Conservation (phyloP, 2,329 filamentous ascomycete genomes). For the Chaetomium strumarium region DNA sequence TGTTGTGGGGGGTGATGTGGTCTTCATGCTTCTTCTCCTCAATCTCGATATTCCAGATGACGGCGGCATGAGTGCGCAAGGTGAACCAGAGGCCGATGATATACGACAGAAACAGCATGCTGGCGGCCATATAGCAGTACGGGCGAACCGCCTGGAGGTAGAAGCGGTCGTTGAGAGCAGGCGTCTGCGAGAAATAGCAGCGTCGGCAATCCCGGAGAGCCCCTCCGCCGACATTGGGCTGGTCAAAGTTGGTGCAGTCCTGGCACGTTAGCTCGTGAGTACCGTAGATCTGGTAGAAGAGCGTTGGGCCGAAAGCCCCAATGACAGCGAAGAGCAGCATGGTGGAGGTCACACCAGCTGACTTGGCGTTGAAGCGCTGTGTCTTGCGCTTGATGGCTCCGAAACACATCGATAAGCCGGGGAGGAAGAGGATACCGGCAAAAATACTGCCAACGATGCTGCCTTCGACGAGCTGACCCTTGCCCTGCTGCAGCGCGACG, state of each 20-base stretch:
- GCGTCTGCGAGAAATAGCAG: slow-evolving; percentile 88
- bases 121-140: slow-evolving; percentile 84
- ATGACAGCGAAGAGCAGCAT: slow-evolving; percentile 97
- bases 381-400: slow-evolving; percentile 97
- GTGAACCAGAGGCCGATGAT: slow-evolving; percentile 94
- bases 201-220: slow-evolving; percentile 72
- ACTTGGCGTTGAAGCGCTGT: slow-evolving; percentile 94
- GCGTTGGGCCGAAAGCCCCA: slow-evolving; percentile 86
- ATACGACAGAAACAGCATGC: slow-evolving; percentile 85
- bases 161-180: slow-evolving; percentile 79
- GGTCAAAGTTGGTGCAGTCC: slow-evolving; percentile 48
- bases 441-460: slow-evolving; percentile 98
- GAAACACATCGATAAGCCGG: slow-evolving; percentile 96
- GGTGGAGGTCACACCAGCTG: slow-evolving; percentile 92
- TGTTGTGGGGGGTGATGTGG: slow-evolving; percentile 27
- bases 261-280: slow-evolving; percentile 91
- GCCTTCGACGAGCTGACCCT: slow-evolving; percentile 87
- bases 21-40: slow-evolving; percentile 70
- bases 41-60: slow-evolving; percentile 87
- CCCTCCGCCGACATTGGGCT: slow-evolving; percentile 31
- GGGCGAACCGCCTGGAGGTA: slow-evolving; percentile 86
- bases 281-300: slow-evolving; percentile 98
- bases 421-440: slow-evolving; percentile 88
- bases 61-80: slow-evolving; percentile 86
- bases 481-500: slow-evolving; percentile 85